Base-by-base conservation (phyloP, 1,284 basidiomycete genomes). In the Malassezia globosa region DNA sequence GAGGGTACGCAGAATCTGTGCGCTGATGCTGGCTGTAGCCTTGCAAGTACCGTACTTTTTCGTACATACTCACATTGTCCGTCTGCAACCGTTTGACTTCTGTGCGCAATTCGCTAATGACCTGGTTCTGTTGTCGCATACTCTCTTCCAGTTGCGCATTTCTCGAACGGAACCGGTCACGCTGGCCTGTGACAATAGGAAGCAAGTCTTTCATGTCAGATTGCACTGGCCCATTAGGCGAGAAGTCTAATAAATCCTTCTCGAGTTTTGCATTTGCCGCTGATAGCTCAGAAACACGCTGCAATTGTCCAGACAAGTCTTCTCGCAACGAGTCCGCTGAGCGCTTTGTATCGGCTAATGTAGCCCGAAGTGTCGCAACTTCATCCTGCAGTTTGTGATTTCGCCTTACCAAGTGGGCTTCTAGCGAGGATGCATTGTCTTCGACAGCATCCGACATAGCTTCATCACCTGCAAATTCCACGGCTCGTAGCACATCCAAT, bases 101-200 rank as follows among this genome's bases (percentile, higher is more conserved):
- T 39, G 25, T 42, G 8, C 66, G 58, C 14, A 67, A 59, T 63
- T 94, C 88, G 0, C 87, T 86, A 58, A 96, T 89, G 43, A 83
- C 81, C 55, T 89, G 85, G 75, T 86, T 92, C 72, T 96, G 90
- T 60, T 83, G 86, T 38, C 88, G 83, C 7, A 97, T 79, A 74
- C 97, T 89, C 75, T 96, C 79, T 74, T 99, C 92, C 8, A 97
- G 79, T 70, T 97, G 92, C 16, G 87, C 84, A 67, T 96, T 96
- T 13, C 48, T 36, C 19, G 26, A 16, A 19, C 48, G 48, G 42
- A 51, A 51, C 10, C 48, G 48, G 18, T 51, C 48, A 19, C 48
- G 48, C 72, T 99, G 94, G 58, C 84, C 85, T 0, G 92, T 96
- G 31, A 97, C 90, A 59, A 97, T 96, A 37, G 66, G 56, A 1